Evolutionary conservation across 768 basidiomycete genomes (phyloP).

Genomic region (Leccinum longicurvipes): DNA sequence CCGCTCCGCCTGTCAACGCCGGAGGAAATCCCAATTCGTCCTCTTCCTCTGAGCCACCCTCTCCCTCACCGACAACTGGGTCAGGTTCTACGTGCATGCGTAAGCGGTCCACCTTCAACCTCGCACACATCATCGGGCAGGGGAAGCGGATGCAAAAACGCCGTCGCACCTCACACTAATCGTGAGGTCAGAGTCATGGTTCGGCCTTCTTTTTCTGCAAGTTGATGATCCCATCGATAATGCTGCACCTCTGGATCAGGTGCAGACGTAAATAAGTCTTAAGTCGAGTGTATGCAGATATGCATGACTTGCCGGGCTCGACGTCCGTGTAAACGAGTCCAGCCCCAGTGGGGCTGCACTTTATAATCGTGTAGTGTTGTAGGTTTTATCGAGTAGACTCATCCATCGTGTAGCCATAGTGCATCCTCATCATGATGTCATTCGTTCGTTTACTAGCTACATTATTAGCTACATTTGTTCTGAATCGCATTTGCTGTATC

Average conservation of each 20-base stretch:
- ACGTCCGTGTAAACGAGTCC: neutral
- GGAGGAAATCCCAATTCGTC: slow-evolving; percentile 5
- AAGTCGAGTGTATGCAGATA: neutral
- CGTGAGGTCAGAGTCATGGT: neutral
- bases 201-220: too few species aligned
- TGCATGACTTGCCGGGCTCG: slow-evolving; percentile 3
- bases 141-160: slow-evolving; percentile 18
- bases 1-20: neutral
- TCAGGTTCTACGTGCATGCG: slow-evolving; percentile 8
- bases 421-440: neutral
- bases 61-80: neutral
- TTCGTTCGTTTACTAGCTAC: neutral
- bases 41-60: neutral
- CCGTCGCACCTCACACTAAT: slow-evolving; percentile 13
- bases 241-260: slow-evolving; percentile 8
- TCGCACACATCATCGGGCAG: neutral
- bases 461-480: neutral
- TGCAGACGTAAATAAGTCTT: neutral
- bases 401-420: slow-evolving; percentile 11
- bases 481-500: neutral
- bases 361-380: neutral
- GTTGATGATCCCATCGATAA: too few species aligned
- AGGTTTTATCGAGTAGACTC: neutral
- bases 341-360: slow-evolving; percentile 10
- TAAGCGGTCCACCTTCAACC: slow-evolving; percentile 11